These are phyloP conservation scores for Elongisporangium prolatum DNA, from an alignment of 352 stramenopile species.

Conservation along the genomic window DNA sequence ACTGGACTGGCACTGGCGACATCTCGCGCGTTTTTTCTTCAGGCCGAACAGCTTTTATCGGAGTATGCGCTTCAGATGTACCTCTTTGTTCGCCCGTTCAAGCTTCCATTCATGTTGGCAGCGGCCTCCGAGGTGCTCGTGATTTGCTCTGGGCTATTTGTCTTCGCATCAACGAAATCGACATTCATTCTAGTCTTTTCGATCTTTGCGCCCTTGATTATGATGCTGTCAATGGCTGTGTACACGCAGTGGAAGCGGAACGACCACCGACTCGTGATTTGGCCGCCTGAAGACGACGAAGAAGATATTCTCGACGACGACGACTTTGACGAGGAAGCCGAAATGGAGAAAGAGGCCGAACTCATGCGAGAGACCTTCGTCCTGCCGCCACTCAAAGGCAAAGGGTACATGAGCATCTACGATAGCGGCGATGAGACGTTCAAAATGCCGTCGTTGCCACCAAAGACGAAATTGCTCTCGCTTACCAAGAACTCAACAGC, in stretches of 20 bases:
- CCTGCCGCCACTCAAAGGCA: slow-evolving; percentile 63
- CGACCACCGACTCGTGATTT: slow-evolving; percentile 80
- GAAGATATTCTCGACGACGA: slow-evolving; percentile 78
- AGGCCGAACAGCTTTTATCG: slow-evolving; percentile 69
- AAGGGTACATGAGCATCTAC: slow-evolving; percentile 48
- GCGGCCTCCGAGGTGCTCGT: slow-evolving; percentile 75
- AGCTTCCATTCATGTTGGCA: slow-evolving; percentile 76
- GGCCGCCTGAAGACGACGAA: slow-evolving; percentile 75
- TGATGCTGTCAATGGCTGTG: slow-evolving; percentile 73
- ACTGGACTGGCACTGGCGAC: slow-evolving; percentile 65
- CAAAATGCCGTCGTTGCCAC: slow-evolving; percentile 72
- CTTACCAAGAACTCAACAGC: not conserved
- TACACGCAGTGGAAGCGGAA: slow-evolving; percentile 78
- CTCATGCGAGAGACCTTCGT: slow-evolving; percentile 77
- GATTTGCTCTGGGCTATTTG: slow-evolving; percentile 76
- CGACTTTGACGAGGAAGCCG: slow-evolving; percentile 62
- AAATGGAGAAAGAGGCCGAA: slow-evolving; percentile 69
- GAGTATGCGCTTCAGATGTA: slow-evolving; percentile 78
- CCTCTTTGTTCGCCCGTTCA: slow-evolving; percentile 52
- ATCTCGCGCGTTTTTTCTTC: slow-evolving; percentile 76
- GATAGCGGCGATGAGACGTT: slow-evolving; percentile 61
- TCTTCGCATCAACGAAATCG: slow-evolving; percentile 72
- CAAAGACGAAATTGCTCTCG: slow-evolving; percentile 19
- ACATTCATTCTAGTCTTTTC: slow-evolving; percentile 77
- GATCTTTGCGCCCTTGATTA: slow-evolving; percentile 67